phyloP scores from a whole-genome alignment of 2,329 filamentous ascomycete species.

The Metarhizium robertsii region DNA sequence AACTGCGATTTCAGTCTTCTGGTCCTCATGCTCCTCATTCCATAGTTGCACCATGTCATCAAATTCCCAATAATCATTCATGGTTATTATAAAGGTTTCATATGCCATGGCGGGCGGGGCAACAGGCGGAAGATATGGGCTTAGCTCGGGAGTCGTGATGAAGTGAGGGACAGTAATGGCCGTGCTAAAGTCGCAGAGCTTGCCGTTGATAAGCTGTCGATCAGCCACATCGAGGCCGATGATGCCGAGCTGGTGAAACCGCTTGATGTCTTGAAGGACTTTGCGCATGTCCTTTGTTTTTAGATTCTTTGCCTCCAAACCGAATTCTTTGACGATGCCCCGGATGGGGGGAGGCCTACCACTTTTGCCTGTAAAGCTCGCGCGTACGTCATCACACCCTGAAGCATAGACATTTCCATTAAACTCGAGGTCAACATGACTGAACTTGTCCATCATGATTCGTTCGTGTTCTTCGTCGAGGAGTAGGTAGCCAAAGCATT shows the following conservation, averaged over 20 bases:
- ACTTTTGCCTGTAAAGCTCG: neutral
- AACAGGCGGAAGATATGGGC: neutral
- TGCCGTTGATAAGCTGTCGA: slow-evolving; percentile 14
- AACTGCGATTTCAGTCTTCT: neutral
- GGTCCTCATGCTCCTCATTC: neutral
- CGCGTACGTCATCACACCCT: neutral
- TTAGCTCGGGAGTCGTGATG: slow-evolving; percentile 2
- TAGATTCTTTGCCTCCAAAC: no score
- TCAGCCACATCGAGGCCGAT: neutral
- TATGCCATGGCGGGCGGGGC: no score
- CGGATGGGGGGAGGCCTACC: slow-evolving; percentile 11
- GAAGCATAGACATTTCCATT: neutral
- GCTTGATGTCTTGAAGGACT: neutral
- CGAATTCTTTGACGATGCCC: slow-evolving; percentile 14
- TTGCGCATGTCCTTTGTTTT: neutral
- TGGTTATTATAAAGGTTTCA: neutral
- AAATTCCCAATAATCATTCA: neutral
- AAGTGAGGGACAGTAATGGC: slow-evolving; percentile 17
- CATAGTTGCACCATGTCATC: neutral
- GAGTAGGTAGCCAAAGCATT: slow-evolving; percentile 16
- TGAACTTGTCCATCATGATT: no score
- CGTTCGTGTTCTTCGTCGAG: slow-evolving; percentile 12
- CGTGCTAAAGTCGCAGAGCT: slow-evolving; percentile 15
- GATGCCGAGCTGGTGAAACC: neutral
- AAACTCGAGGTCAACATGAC: no score